Conservation (phyloP, 2,329 filamentous ascomycete species). For the Diaporthe aspalathi region DNA sequence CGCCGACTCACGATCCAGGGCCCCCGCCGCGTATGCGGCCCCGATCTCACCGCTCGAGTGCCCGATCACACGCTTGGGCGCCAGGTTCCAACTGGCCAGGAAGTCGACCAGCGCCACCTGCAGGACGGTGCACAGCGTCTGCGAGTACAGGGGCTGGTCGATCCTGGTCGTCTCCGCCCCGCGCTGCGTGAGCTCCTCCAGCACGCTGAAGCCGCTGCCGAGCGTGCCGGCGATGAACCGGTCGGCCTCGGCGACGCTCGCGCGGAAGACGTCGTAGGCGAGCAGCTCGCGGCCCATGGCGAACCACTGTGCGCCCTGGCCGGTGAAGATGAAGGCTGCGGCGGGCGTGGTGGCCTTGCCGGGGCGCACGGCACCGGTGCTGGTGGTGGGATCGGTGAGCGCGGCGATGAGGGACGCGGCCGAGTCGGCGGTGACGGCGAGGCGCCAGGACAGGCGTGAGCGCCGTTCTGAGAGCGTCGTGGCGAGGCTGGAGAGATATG, state of each 20-base stretch:
- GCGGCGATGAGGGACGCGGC: conserved; percentile 13
- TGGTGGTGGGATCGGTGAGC: conserved; percentile 24
- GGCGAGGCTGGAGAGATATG: conserved; percentile 34
- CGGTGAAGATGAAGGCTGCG: conserved; percentile 48
- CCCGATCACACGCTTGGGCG: conserved; percentile 41
- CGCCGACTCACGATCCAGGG: conserved; percentile 39
- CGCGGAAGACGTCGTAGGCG: conserved; percentile 41
- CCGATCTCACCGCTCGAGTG: conserved; percentile 45
- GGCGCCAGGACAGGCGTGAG: conserved; percentile 33
- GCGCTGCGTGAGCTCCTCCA: conserved; percentile 44
- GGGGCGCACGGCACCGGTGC: conserved; percentile 16
- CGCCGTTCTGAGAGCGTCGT: conserved; percentile 35
- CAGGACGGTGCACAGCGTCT: conserved; percentile 48
- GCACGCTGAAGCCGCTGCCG: conserved; percentile 24
- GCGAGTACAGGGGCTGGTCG: conserved; percentile 45
- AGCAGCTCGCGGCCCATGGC: conserved; percentile 45
- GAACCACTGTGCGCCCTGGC: conserved; percentile 50
- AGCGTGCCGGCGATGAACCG: conserved; percentile 19
- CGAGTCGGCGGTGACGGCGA: conserved; percentile 34
- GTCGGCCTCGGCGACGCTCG: conserved; percentile 31
- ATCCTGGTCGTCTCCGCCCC: conserved; percentile 41
- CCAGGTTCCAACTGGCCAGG: conserved; percentile 41
- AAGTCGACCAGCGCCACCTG: conserved; percentile 51
- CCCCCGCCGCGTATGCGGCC: conserved; percentile 43
- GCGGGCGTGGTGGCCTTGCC: conserved; percentile 25